Base-by-base conservation (phyloP, 495 filamentous ascomycete species). In the Neurospora hispaniola region DNA sequence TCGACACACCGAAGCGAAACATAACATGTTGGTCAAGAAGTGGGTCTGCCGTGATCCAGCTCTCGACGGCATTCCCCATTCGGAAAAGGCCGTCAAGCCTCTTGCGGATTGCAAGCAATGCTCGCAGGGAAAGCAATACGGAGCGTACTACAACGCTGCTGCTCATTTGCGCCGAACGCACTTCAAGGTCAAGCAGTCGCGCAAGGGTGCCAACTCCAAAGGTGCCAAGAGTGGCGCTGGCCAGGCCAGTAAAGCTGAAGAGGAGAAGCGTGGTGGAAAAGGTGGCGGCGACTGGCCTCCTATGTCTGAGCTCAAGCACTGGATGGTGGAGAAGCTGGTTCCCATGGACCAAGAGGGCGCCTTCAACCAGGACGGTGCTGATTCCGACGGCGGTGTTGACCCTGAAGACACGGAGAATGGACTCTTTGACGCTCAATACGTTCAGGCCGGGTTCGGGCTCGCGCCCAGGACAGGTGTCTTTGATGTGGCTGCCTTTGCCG, bases 71-170 rank as follows among this genome's bases (percentile, higher is more conserved):
- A 78, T 87, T 43, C 77, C 79, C 10, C 78, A 80, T 70, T 62
- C 75, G 42, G 81, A 85, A 42, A 84, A 81, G 27, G 84, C 87
- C 54, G 87, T 90, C 69, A 90, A 93, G 74, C 79, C 86, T 18
- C 86, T 98, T 7, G 83, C 86, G n/a, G 92, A 91, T 74, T 99
- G 96, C 87, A 97, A 97, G 80, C 89, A 92, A 46, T 99, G 96
- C 74, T 86, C 86, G 11, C 87, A 87, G 35, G 82, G 86, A 69
- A 98, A 97, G 83, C 86, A 85, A 71, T 99, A 99, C 77, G 91
- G 91, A 5, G 93, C 92, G 31, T 97, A 99, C 81, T 98, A 99
- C 79, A 99, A 99, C 75, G 95, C 95, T 2, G 93, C 94, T 3
- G 95, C 94, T 0, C 96, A 98, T 79, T 86, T 99, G 16, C 89